Percentiles rank a stretch among this genome's conserved stretches.
Evolutionary conservation across 768 basidiomycete genomes (phyloP).

Genomic region (Collybia sordida): DNA sequence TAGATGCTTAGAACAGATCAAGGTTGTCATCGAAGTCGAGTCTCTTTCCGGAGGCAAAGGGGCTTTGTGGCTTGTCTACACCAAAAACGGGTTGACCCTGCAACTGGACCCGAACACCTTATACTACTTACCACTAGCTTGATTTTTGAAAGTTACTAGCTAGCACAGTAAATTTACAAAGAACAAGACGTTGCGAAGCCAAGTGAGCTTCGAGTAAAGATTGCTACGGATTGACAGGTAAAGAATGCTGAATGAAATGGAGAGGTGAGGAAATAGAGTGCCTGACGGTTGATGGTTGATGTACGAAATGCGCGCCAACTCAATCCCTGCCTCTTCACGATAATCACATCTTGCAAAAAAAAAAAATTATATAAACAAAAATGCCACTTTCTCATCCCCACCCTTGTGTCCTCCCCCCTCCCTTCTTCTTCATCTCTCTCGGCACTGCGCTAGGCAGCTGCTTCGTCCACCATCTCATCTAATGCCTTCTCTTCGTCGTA

Average conservation of each 20-base stretch:
- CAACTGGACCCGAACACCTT: slow-evolving; percentile 4
- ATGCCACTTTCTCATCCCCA: slow-evolving; percentile 29
- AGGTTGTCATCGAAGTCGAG: slow-evolving; percentile 26
- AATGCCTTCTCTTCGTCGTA: slow-evolving; percentile 81
- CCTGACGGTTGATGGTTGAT: slow-evolving; percentile 16
- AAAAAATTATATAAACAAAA: slow-evolving; percentile 46
- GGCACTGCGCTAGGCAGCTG: slow-evolving; percentile 55
- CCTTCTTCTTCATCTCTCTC: slow-evolving; percentile 11
- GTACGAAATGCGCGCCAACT: slow-evolving; percentile 7
- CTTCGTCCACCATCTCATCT: slow-evolving; percentile 25
- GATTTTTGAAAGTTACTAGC: not conserved
- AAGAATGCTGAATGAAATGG: slow-evolving; percentile 18
- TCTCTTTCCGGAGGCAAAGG: slow-evolving; percentile 9
- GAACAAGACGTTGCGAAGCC: slow-evolving; percentile 5
- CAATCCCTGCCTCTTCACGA: slow-evolving; percentile 20
- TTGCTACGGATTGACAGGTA: slow-evolving; percentile 18
- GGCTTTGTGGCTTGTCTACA: slow-evolving; percentile 16
- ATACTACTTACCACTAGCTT: too few species aligned
- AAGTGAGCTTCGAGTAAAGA: slow-evolving; percentile 16
- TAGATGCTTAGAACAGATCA: slow-evolving; percentile 25
- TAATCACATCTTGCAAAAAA: slow-evolving; percentile 25
- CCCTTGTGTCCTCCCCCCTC: slow-evolving; percentile 31
- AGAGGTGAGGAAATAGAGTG: slow-evolving; percentile 7
- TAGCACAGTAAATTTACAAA: slow-evolving; percentile 6
- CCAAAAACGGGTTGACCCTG: slow-evolving; percentile 24